phyloP scores from a whole-genome alignment of 1,139 yeast genomes.

The Tardiomyces digboiensis region DNA sequence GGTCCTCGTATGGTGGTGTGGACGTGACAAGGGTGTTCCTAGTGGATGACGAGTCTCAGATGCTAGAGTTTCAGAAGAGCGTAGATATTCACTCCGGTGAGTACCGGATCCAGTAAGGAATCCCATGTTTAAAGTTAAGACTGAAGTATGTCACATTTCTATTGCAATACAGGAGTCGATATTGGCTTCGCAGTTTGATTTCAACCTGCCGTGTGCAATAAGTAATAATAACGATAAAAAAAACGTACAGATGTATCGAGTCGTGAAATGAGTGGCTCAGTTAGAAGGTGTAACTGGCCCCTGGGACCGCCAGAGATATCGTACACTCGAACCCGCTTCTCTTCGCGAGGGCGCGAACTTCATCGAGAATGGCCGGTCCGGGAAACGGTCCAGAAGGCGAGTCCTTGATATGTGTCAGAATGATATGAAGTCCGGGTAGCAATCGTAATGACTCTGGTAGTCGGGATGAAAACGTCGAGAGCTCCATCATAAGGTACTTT shows the following conservation, averaged over 20 bases:
- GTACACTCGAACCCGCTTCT: not conserved
- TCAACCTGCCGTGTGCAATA: too few relatives aligned
- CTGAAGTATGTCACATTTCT: too few relatives aligned
- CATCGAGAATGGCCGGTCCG: constrained; percentile 1
- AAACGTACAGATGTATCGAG: too few relatives aligned
- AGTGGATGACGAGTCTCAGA: constrained; percentile 30
- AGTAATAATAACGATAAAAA: too few relatives aligned
- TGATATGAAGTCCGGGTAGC: constrained; percentile 40
- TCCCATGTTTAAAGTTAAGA: too few relatives aligned
- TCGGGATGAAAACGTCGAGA: constrained; percentile 30
- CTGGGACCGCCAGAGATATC: not conserved
- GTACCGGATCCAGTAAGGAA: constrained; percentile 44
- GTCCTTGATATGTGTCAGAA: constrained; percentile 71
- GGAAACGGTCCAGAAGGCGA: constrained; percentile 5
- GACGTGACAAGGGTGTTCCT: constrained; percentile 36
- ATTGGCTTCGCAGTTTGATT: too few relatives aligned
- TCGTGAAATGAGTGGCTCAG: too few relatives aligned
- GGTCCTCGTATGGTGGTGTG: constrained; percentile 35
- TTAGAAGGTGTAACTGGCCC: not conserved
- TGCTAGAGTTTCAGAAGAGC: constrained; percentile 66
- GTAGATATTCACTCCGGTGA: constrained; percentile 54
- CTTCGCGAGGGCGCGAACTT: not conserved
- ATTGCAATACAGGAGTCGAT: too few relatives aligned
- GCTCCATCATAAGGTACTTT: constrained; percentile 45
- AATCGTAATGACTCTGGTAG: constrained; percentile 3